These are phyloP conservation scores for Skeletonema grethae DNA, from an alignment of 108 stramenopile species.

Conservation along the genomic window DNA sequence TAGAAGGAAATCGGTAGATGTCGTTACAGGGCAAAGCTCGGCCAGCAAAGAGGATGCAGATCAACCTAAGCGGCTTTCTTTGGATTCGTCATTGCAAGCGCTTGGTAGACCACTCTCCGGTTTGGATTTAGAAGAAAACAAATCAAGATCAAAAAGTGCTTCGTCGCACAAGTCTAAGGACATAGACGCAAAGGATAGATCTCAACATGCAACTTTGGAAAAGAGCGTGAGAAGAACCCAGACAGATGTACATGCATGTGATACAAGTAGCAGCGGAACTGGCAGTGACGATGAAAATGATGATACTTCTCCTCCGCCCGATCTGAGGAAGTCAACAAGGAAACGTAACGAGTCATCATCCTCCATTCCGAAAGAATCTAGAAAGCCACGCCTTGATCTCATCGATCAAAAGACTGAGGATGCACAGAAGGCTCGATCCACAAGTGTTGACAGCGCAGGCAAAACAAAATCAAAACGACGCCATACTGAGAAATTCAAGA, in stretches of 20 bases:
- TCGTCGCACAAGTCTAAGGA: background rate
- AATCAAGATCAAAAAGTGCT: background rate
- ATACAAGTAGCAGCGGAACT: background rate
- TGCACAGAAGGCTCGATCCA: background rate
- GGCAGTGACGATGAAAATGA: background rate
- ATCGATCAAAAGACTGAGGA: background rate
- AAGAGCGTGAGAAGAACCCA: background rate
- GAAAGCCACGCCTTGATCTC: background rate
- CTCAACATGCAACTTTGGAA: background rate
- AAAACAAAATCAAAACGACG: background rate
- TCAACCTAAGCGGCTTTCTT: conserved; percentile 1
- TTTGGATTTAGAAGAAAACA: background rate
- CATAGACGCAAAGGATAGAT: background rate
- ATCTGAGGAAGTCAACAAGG: background rate
- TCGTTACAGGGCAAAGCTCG: background rate
- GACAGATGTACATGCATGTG: background rate
- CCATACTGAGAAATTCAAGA: background rate
- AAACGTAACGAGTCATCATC: background rate
- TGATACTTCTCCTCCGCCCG: background rate
- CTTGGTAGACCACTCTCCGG: background rate
- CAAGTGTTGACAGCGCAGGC: background rate
- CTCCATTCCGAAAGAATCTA: background rate
- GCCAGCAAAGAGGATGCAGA: background rate
- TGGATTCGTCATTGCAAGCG: conserved; percentile 2
- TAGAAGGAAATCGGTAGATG: background rate